Conservation (phyloP, 441 rosid species). For the Pelargonium fulgidum region DNA sequence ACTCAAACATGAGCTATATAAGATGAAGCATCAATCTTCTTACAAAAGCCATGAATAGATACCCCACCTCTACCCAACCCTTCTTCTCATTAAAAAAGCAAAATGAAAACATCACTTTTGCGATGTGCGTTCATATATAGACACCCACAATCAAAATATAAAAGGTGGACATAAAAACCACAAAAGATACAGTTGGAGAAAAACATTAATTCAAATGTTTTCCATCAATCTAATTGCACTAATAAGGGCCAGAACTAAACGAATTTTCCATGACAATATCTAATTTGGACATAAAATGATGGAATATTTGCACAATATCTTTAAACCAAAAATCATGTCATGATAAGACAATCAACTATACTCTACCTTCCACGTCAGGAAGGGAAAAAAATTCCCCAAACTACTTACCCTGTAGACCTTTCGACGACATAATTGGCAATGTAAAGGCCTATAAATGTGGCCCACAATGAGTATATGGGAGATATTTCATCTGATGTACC, state of each 20-base stretch:
- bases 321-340: slow-evolving; percentile 7
- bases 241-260: not conserved
- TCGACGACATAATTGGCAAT: slow-evolving; percentile 97
- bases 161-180: not conserved
- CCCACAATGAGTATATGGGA: slow-evolving; percentile 98
- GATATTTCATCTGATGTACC: slow-evolving; percentile 88
- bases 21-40: not conserved
- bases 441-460: slow-evolving; percentile 95
- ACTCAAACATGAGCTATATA: not conserved
- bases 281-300: not conserved
- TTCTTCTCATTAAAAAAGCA: not conserved
- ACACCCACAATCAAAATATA: slow-evolving; percentile 11
- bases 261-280: not conserved
- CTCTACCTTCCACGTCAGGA: not conserved
- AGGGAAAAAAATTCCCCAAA: slow-evolving; percentile 23
- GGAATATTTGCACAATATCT: slow-evolving; percentile 8
- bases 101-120: not conserved
- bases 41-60: not conserved
- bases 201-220: not conserved
- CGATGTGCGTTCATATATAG: not conserved
- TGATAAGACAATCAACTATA: not conserved
- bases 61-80: not conserved
- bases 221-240: not conserved
- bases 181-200: not conserved
- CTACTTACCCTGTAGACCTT: slow-evolving; percentile 93